Conservation (phyloP, 441 rosid genomes). For the Gossypium lobatum region DNA sequence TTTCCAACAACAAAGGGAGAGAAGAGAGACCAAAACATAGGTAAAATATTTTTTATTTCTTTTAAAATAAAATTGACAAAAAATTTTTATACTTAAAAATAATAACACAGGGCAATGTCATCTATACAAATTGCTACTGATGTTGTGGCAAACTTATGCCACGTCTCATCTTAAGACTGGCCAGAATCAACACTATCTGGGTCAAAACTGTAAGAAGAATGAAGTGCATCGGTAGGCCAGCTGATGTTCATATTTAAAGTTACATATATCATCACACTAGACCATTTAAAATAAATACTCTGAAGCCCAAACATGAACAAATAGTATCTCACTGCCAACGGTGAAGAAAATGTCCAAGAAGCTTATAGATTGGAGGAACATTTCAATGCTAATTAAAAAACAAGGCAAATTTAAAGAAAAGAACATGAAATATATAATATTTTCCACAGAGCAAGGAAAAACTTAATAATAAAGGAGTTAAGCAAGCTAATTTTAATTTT, state of each 20-base stretch:
- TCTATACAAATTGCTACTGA: neutral
- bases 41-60: neutral
- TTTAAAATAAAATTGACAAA: neutral
- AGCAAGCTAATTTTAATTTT: neutral
- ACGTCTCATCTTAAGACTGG: neutral
- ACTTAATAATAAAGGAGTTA: neutral
- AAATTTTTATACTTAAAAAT: neutral
- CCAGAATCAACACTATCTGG: neutral
- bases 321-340: neutral
- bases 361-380: neutral
- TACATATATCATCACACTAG: neutral
- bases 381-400: neutral
- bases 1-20: neutral
- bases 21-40: neutral
- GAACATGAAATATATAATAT: neutral
- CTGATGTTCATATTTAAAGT: neutral
- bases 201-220: neutral
- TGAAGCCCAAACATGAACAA: neutral
- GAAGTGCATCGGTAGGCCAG: neutral
- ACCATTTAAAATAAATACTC: neutral
- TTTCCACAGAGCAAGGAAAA: neutral
- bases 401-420: neutral
- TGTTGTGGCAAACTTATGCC: neutral
- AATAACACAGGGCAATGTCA: neutral
- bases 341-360: neutral